These are phyloP conservation scores for Talaromyces nanjingensis DNA, from an alignment of 495 filamentous ascomycete species.

Conservation along the genomic window DNA sequence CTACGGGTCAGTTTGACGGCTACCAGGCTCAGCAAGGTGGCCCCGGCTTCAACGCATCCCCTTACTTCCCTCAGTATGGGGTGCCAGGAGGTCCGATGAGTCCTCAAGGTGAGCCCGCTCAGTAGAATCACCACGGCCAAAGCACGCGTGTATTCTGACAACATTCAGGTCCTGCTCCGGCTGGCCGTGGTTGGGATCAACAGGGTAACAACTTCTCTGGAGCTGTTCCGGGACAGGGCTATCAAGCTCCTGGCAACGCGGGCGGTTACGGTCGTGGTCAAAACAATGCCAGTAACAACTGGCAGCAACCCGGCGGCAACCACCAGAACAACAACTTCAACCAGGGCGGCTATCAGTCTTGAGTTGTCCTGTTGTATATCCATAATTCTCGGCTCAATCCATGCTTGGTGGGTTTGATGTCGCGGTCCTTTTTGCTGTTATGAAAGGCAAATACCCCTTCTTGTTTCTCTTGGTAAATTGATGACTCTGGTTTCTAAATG, in stretches of 20 bases:
- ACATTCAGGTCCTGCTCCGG: constrained; percentile 48
- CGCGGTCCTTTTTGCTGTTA: constrained; percentile 1
- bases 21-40: constrained; percentile 62
- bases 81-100: constrained; percentile 68
- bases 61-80: constrained; percentile 89
- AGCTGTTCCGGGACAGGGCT: constrained; percentile 49
- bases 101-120: constrained; percentile 47
- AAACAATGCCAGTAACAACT: constrained; percentile 64
- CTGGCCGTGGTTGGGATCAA: constrained; percentile 57
- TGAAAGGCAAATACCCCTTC: background rate
- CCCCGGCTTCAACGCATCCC: constrained; percentile 58
- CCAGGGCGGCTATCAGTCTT: constrained; percentile 45
- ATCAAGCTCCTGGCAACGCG: constrained; percentile 60
- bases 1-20: constrained; percentile 73
- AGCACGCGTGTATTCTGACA: constrained; percentile 11
- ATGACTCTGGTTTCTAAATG: constrained; percentile 6
- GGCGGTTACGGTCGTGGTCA: constrained; percentile 81
- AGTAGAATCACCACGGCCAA: background rate
- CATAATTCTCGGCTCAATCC: background rate
- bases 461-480: constrained; percentile 5
- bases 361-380: constrained; percentile 9
- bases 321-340: constrained; percentile 23
- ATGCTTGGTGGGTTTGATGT: background rate
- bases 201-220: constrained; percentile 53
- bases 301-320: constrained; percentile 48